Evolutionary conservation across 2,329 filamentous ascomycete species (phyloP), one percentile per base, ranked within the genome.

Genomic region (Lecanicillium sp.): DNA sequence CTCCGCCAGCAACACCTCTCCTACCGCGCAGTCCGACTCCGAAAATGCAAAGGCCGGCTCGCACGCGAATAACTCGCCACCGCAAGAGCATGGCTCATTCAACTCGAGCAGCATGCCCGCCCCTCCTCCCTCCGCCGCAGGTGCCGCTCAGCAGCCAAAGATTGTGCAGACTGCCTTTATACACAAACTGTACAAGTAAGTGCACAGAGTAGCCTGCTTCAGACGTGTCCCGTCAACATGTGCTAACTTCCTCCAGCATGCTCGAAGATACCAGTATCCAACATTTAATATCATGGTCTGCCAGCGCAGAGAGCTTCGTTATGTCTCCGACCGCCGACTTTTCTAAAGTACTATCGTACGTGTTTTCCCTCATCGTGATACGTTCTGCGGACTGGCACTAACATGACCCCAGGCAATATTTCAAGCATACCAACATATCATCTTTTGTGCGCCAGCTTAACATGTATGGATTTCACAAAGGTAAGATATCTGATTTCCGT

Each of bases 391-490:
- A 14, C 20, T 19, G 25, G 22, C 3, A 30, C 28, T 44, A 29
- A 37, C 35, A 6, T 31, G 17, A 36, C n/a, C 6, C 27, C 53
- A 95, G 90, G 39, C 88, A 94, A 77, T 98, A 98, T 59, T 98
- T 98, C 62, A 98, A 98, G 57, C 92, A 98, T 60, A 98, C 90
- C 50, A 98, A 98, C 57, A 95, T 97, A 44, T 97, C 92, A 10
- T 97, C 92, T 1, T 98, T 98, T 60, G 92, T 98, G 36, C 80
- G 92, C 35, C 92, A 98, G 65, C 67, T 98, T 36, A 98, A 98
- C 59, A 98, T 98, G 92, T 98, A 98, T 53, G 92, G 92, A 6
- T 98, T 98, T 62, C 92, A 98, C 60, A 98, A 98, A 84, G 89
- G 89, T 94, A 51, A 15, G 17, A 30, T 17, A 27, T 33, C 31